Conservation (phyloP, 495 filamentous ascomycete species). For the Baudoinia panamericana region DNA sequence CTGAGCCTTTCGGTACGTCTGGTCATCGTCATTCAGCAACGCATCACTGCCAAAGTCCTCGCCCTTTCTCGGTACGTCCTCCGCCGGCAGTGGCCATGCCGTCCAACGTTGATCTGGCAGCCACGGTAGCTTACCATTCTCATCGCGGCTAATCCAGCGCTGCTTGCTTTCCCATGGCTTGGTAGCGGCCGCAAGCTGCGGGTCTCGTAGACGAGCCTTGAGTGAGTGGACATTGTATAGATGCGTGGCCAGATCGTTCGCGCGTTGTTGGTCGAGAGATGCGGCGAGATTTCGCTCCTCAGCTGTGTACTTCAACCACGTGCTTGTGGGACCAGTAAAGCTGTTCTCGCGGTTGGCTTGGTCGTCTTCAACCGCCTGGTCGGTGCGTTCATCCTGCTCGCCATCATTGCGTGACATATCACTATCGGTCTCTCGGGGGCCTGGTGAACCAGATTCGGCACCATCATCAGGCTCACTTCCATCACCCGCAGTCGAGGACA, state of each 20-base stretch:
- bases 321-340: conserved; percentile 40
- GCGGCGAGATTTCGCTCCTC: conserved; percentile 45
- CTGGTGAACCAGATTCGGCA: too few relatives aligned
- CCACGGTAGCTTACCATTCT: conserved; percentile 22
- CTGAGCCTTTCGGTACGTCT: conserved; percentile 35
- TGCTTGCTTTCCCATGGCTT: conserved; percentile 27
- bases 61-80: conserved; percentile 45
- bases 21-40: conserved; percentile 28
- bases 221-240: conserved; percentile 60
- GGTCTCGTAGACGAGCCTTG: conserved; percentile 34
- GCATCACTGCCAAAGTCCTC: conserved; percentile 29
- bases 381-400: too few relatives aligned
- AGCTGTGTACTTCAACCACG: conserved; percentile 47
- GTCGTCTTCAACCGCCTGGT: background rate
- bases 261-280: conserved; percentile 42
- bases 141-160: conserved; percentile 23
- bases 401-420: too few relatives aligned
- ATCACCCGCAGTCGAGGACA: too few relatives aligned
- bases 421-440: too few relatives aligned
- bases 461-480: too few relatives aligned
- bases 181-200: conserved; percentile 13
- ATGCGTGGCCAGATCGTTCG: conserved; percentile 56
- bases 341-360: conserved; percentile 36
- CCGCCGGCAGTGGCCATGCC: conserved; percentile 58
- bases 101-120: conserved; percentile 43